Conservation (phyloP, 1,284 basidiomycete species). For the Malassezia sympodialis region DNA sequence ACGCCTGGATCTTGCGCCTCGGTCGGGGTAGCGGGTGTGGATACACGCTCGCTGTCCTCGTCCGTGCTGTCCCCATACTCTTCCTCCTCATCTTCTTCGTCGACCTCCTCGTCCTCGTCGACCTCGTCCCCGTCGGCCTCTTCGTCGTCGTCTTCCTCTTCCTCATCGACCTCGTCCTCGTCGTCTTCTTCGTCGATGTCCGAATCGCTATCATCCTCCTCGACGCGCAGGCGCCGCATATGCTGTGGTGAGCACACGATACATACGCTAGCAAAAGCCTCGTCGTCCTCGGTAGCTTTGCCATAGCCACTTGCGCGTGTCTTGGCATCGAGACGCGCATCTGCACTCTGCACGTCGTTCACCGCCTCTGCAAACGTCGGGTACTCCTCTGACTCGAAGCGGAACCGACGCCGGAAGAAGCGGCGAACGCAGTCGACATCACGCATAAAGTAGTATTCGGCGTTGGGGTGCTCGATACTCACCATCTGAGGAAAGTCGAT, state of each 20-base stretch:
- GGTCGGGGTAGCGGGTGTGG: neutral
- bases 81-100: constrained; percentile 66
- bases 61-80: constrained; percentile 61
- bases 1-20: neutral
- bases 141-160: constrained; percentile 6
- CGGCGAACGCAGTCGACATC: constrained; percentile 91
- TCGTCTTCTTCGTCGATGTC: constrained; percentile 17
- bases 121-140: constrained; percentile 9
- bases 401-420: constrained; percentile 84
- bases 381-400: constrained; percentile 79
- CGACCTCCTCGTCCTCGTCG: constrained; percentile 55
- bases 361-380: constrained; percentile 52
- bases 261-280: constrained; percentile 30
- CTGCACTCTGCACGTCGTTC: neutral
- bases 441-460: constrained; percentile 97
- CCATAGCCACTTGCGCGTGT: constrained; percentile 40
- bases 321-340: constrained; percentile 29
- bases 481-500: constrained; percentile 99
- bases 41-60: constrained; percentile 57
- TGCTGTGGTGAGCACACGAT: neutral
- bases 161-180: constrained; percentile 4
- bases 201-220: constrained; percentile 9
- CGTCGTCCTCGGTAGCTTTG: constrained; percentile 23
- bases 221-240: neutral
- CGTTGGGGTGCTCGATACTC: constrained; percentile 88